Evolutionary conservation across 257 asterid species (phyloP).

Genomic region (Osmanthus fragrans): DNA sequence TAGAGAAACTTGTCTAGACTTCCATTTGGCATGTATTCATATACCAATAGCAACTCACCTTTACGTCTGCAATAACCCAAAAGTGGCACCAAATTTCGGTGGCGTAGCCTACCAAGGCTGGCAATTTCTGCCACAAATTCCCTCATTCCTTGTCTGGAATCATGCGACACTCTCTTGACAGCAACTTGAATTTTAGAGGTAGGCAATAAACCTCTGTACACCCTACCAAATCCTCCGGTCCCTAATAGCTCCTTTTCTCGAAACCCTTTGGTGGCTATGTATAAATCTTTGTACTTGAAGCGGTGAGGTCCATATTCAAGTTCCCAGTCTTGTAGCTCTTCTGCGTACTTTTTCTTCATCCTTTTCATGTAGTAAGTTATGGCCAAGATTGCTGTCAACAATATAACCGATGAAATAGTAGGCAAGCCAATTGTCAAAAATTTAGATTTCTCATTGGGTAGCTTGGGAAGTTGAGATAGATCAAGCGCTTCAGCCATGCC

Average conservation of each 20-base stretch:
- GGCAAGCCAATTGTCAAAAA: too few relatives aligned
- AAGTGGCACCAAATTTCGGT: constrained; percentile 56
- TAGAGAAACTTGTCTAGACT: background rate
- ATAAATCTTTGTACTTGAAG: too few relatives aligned
- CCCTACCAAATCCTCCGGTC: constrained; percentile 67
- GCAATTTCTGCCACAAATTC: constrained; percentile 67
- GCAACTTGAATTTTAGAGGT: constrained; percentile 41
- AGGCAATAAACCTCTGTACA: constrained; percentile 52
- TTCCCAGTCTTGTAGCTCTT: too few relatives aligned
- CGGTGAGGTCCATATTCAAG: too few relatives aligned
- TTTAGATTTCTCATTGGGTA: too few relatives aligned
- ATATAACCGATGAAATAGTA: too few relatives aligned
- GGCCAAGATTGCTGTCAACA: too few relatives aligned
- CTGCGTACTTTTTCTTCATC: too few relatives aligned
- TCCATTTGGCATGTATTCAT: constrained; percentile 60
- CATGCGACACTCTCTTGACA: constrained; percentile 59
- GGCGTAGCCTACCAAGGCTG: constrained; percentile 66
- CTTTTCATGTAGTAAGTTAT: too few relatives aligned
- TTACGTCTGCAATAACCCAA: constrained; percentile 61
- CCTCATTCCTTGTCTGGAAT: constrained; percentile 62
- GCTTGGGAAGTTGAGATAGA: too few relatives aligned
- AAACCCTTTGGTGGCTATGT: constrained; percentile 24
- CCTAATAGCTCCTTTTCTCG: constrained; percentile 11
- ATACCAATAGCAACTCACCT: constrained; percentile 57
- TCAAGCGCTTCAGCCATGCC: too few relatives aligned